Evolutionary conservation across 192 early-diverging fungal species (phyloP).

Genomic region (Backusella parvicylindrica): DNA sequence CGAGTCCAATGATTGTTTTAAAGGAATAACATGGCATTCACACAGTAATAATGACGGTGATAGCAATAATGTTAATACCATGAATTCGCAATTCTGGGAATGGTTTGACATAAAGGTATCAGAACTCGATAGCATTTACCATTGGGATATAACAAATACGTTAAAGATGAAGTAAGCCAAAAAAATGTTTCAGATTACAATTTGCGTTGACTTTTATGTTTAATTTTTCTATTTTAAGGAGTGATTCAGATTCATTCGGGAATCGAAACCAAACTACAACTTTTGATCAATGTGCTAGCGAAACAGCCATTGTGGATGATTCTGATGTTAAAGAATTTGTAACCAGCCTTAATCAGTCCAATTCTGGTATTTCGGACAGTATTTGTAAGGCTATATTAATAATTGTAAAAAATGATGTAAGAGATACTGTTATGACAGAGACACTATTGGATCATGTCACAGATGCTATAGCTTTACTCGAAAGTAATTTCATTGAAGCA

Average conservation of each 20-base stretch:
- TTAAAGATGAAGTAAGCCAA: neutral
- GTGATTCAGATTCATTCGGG: neutral
- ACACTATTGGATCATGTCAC: neutral
- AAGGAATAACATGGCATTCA: neutral
- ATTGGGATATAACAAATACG: slow-evolving; percentile 16
- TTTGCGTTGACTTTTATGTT: neutral
- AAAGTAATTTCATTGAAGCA: neutral
- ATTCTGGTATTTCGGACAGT: slow-evolving; percentile 27
- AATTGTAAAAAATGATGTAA: neutral
- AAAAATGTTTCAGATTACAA: neutral
- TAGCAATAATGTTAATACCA: neutral
- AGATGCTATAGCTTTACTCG: neutral
- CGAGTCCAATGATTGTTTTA: neutral
- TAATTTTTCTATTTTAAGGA: slow-evolving; percentile 2
- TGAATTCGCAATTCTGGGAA: slow-evolving; percentile 11
- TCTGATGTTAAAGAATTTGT: slow-evolving; percentile 14
- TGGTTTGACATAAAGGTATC: slow-evolving; percentile 33
- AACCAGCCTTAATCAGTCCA: slow-evolving; percentile 4
- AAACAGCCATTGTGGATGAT: neutral
- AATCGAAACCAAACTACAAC: neutral
- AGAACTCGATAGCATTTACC: slow-evolving; percentile 12
- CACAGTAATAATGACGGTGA: neutral
- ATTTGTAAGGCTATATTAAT: slow-evolving; percentile 7
- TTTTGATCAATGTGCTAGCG: neutral
- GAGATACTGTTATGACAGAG: neutral